These are phyloP conservation scores for Pythium guiyangense DNA, from an alignment of 352 stramenopile genomes.

Conservation along the genomic window DNA sequence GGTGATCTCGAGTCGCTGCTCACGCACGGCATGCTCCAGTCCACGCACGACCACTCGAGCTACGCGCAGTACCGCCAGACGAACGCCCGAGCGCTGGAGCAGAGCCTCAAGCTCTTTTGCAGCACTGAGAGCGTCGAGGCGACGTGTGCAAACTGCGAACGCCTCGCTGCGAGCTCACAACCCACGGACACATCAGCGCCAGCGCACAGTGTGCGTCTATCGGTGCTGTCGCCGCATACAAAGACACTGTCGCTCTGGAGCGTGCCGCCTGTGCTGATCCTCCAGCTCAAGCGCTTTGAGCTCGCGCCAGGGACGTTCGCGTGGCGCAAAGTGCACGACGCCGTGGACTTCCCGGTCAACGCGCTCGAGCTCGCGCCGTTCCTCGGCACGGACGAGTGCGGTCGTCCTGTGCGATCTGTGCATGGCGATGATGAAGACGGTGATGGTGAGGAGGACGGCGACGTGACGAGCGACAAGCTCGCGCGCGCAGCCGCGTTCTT, in stretches of 20 bases:
- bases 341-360: constrained; percentile 91
- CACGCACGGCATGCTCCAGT: constrained; percentile 13
- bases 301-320: constrained; percentile 46
- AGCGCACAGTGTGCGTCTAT: neutral
- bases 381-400: constrained; percentile 13
- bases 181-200: neutral
- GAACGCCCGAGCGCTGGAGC: constrained; percentile 25
- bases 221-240: constrained; percentile 24
- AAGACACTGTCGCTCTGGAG: constrained; percentile 52
- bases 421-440: constrained; percentile 7
- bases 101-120: constrained; percentile 46
- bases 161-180: neutral
- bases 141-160: constrained; percentile 28
- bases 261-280: constrained; percentile 45
- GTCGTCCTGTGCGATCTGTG: neutral
- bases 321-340: constrained; percentile 78
- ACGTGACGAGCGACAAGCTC: constrained; percentile 10
- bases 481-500: constrained; percentile 26
- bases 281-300: constrained; percentile 73
- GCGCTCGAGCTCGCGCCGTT: constrained; percentile 72
- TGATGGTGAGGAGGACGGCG: too few relatives aligned
- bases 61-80: constrained; percentile 28
- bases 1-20: constrained; percentile 16
- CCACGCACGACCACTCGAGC: constrained; percentile 27
- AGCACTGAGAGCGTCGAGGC: constrained; percentile 38